phyloP scores from a whole-genome alignment of 495 filamentous ascomycete species.

The Sordaria brevicollis region DNA sequence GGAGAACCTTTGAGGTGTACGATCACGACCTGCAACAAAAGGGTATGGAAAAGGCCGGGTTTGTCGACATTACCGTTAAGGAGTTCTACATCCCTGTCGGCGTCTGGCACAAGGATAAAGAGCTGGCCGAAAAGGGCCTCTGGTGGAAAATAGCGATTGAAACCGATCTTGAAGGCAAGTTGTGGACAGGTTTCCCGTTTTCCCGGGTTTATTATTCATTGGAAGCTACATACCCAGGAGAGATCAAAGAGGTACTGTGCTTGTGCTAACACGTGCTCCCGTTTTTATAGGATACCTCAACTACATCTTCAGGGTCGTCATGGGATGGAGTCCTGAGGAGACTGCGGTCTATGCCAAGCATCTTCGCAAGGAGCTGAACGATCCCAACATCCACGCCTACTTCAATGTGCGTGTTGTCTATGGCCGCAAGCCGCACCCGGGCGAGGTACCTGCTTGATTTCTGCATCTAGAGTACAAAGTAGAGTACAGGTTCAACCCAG shows the following conservation, averaged over 20 bases:
- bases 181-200: background rate
- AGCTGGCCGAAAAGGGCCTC: background rate
- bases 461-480: too few relatives aligned
- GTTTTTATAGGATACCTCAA: constrained; percentile 19
- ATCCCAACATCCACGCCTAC: background rate
- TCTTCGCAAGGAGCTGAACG: background rate
- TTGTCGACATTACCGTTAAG: constrained; percentile 24
- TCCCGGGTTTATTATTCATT: constrained; percentile 23
- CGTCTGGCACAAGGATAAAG: background rate
- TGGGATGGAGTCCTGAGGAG: constrained; percentile 7
- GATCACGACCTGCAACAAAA: constrained; percentile 19
- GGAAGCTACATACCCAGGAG: constrained; percentile 20
- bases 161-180: too few relatives aligned
- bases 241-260: too few relatives aligned
- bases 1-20: constrained; percentile 1
- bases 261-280: background rate
- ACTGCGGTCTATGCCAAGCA: background rate
- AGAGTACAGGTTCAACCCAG: too few relatives aligned
- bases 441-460: too few relatives aligned
- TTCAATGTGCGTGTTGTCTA: constrained; percentile 16
- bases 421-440: constrained; percentile 15
- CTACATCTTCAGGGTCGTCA: constrained; percentile 15
- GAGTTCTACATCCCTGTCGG: constrained; percentile 4
- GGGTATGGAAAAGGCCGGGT: constrained; percentile 34
- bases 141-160: background rate